A percentile compares a stretch with the other conserved stretches of the same genome.
Evolutionary conservation across 2,329 filamentous ascomycete species (phyloP).

Genomic region (Dichotomopilus funicola): DNA sequence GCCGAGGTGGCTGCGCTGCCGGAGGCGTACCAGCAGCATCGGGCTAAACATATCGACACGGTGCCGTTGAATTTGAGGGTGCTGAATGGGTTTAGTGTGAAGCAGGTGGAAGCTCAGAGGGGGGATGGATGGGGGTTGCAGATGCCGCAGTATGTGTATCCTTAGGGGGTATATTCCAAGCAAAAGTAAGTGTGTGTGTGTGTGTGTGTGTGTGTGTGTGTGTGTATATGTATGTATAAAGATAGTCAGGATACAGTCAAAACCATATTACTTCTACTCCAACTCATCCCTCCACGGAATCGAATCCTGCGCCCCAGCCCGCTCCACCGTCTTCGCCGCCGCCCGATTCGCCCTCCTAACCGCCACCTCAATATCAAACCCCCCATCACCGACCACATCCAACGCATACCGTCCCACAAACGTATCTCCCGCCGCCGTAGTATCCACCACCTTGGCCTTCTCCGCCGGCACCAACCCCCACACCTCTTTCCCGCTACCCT

Average conservation of each 20-base stretch:
- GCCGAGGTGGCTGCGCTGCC: constrained; percentile 33
- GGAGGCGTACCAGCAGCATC: constrained; percentile 21
- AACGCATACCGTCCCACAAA: constrained; percentile 87
- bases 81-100: constrained; percentile 34
- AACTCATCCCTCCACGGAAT: constrained; percentile 58
- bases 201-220: too few species aligned
- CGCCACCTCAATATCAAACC: constrained; percentile 52
- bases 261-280: constrained; percentile 8
- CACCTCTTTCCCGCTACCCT: constrained; percentile 37
- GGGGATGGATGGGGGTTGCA: constrained; percentile 27
- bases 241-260: too few species aligned
- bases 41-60: constrained; percentile 11
- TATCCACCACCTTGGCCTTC: constrained; percentile 76
- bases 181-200: too few species aligned
- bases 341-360: constrained; percentile 55
- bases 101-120: constrained; percentile 21
- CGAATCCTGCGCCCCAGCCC: constrained; percentile 56
- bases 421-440: constrained; percentile 89
- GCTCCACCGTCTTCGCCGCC: constrained; percentile 60
- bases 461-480: constrained; percentile 53
- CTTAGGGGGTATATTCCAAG: constrained; percentile 23
- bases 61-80: constrained; percentile 36
- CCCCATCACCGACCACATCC: constrained; percentile 47
- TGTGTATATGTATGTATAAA: too few species aligned
- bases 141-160: constrained; percentile 35